A percentile compares a stretch with the other conserved stretches of the same genome.
Conservation (phyloP, 2,329 filamentous ascomycete genomes). For the Paraphoma chrysanthemicola region DNA sequence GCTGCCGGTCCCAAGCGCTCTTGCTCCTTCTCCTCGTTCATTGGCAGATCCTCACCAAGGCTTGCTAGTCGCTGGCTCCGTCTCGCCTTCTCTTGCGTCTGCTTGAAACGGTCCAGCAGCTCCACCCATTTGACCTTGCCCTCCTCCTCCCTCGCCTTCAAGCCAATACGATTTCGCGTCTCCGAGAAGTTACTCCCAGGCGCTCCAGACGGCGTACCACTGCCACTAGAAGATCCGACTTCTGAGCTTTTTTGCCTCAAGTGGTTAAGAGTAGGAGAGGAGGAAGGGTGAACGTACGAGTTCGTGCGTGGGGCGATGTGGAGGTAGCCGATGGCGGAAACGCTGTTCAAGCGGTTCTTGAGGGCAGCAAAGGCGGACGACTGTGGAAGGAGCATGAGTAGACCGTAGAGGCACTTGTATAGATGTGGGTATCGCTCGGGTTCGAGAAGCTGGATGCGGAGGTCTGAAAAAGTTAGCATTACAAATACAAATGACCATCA, state of each 20-base stretch:
- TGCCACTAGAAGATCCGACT: conserved; percentile 41
- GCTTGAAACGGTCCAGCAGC: conserved; percentile 91
- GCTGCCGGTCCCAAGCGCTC: conserved; percentile 33
- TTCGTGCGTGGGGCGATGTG: conserved; percentile 79
- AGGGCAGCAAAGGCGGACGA: conserved; percentile 95
- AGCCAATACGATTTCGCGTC: conserved; percentile 5
- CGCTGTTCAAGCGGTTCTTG: conserved; percentile 95
- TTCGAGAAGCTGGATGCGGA: conserved; percentile 92
- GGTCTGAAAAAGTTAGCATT: conserved; percentile 63
- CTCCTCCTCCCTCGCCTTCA: conserved; percentile 82
- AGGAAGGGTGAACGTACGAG: conserved; percentile 67
- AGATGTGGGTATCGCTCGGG: conserved; percentile 93
- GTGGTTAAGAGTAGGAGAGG: conserved; percentile 46
- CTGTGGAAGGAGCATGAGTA: conserved; percentile 97
- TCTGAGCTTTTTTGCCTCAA: conserved; percentile 53
- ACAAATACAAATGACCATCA: background rate
- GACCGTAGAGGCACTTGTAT: conserved; percentile 96
- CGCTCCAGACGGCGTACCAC: conserved; percentile 41
- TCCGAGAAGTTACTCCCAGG: conserved; percentile 5
- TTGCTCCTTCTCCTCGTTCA: conserved; percentile 36
- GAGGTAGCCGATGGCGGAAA: conserved; percentile 94
- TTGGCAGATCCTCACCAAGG: conserved; percentile 41
- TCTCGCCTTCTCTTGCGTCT: conserved; percentile 85
- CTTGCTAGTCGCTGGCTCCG: conserved; percentile 66
- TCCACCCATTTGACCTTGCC: conserved; percentile 89